Percentiles rank a stretch among this genome's conserved stretches.
Conservation (phyloP, 306 rosid genomes). For the Astragalus membranaceus region DNA sequence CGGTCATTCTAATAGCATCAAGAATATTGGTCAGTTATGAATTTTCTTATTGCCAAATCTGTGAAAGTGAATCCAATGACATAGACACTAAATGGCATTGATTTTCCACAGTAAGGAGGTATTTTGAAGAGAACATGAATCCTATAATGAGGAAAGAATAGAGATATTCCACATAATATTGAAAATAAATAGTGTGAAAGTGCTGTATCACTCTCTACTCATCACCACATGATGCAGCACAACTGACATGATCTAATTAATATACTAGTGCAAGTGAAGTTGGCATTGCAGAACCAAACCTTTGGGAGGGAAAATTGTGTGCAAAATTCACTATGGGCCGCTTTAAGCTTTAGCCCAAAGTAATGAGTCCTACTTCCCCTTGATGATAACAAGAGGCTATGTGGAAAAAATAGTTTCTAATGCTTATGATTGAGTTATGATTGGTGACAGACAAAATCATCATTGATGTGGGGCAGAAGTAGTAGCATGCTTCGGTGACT, state of each 20-base stretch:
- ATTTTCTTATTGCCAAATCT: not conserved
- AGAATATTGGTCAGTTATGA: not conserved
- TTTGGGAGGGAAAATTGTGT: not conserved
- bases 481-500: not conserved
- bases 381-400: not conserved
- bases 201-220: not conserved
- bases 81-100: not conserved
- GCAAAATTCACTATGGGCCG: not conserved
- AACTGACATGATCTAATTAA: not conserved
- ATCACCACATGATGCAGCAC: not conserved
- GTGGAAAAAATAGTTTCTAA: too few species aligned
- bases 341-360: not conserved
- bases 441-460: not conserved
- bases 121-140: not conserved
- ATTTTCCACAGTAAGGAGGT: not conserved
- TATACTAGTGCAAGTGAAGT: not conserved
- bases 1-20: slow-evolving; percentile 49
- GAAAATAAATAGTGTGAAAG: not conserved
- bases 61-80: not conserved
- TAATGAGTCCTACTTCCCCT: not conserved
- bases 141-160: not conserved
- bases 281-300: not conserved
- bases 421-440: not conserved
- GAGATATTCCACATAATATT: not conserved
- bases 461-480: not conserved